Percentiles rank a stretch among this genome's conserved stretches.
Evolutionary conservation across 1,139 yeast genomes (phyloP).

Genomic region (Lodderomyces beijingensis): DNA sequence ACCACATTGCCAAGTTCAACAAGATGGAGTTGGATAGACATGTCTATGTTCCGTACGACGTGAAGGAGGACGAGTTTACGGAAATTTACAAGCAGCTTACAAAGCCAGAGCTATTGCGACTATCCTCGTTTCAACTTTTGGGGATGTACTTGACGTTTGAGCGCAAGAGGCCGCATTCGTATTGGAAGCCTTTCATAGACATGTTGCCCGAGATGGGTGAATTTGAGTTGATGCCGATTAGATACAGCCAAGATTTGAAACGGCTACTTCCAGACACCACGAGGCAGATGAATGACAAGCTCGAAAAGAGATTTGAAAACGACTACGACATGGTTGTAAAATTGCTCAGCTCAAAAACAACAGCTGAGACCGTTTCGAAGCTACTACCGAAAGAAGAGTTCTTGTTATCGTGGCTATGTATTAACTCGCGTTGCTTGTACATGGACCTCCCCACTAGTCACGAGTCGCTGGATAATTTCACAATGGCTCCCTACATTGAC

Average conservation of each 20-base stretch:
- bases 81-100: conserved; percentile 29
- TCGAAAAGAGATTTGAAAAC: conserved; percentile 29
- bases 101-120: conserved; percentile 24
- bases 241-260: conserved; percentile 41
- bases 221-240: conserved; percentile 45
- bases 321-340: conserved; percentile 32
- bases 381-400: conserved; percentile 22
- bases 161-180: conserved; percentile 37
- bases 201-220: conserved; percentile 53
- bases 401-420: conserved; percentile 77
- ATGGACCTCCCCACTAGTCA: conserved; percentile 57
- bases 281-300: conserved; percentile 29
- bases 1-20: conserved; percentile 29
- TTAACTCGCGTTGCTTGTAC: conserved; percentile 87
- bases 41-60: conserved; percentile 19
- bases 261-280: conserved; percentile 39
- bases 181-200: conserved; percentile 62
- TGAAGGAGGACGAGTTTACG: conserved; percentile 19
- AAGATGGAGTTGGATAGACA: conserved; percentile 9
- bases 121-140: conserved; percentile 47
- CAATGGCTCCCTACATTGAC: conserved; percentile 90
- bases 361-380: conserved; percentile 4
- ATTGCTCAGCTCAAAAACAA: conserved; percentile 17
- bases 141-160: conserved; percentile 49
- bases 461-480: conserved; percentile 58